A percentile compares a stretch with the other conserved stretches of the same genome.
Conservation (phyloP, 2,329 filamentous ascomycete genomes). For the Verticillium nonalfalfae region DNA sequence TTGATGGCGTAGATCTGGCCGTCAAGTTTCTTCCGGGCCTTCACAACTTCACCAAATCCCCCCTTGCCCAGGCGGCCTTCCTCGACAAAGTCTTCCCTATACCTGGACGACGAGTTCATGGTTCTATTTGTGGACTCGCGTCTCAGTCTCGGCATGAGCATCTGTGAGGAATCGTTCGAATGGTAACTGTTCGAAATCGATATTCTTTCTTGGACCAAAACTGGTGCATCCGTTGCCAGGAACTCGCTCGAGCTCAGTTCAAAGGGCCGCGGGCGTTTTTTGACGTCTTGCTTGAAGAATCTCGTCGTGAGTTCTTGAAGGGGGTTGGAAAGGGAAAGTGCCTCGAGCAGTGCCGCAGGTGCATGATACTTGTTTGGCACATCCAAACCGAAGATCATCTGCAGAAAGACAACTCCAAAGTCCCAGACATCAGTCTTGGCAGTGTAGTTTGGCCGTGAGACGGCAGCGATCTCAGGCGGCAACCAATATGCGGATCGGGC, state of each 20-base stretch:
- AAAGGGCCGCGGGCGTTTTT: slow-evolving; percentile 80
- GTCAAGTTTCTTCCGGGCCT: slow-evolving; percentile 85
- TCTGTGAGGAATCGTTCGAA: slow-evolving; percentile 32
- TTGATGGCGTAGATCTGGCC: slow-evolving; percentile 94
- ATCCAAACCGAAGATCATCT: slow-evolving; percentile 88
- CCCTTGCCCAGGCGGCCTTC: slow-evolving; percentile 85
- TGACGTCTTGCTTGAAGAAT: slow-evolving; percentile 79
- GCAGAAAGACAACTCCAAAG: slow-evolving; percentile 81
- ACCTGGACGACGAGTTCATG: slow-evolving; percentile 58
- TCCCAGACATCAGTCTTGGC: slow-evolving; percentile 93
- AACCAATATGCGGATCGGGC: slow-evolving; percentile 78
- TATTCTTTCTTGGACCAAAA: slow-evolving; percentile 40
- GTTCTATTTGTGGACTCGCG: slow-evolving; percentile 55
- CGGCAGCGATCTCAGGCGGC: slow-evolving; percentile 66
- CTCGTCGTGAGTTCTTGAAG: slow-evolving; percentile 75
- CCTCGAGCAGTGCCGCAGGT: slow-evolving; percentile 66
- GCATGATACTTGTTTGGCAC: slow-evolving; percentile 72
- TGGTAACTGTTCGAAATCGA: slow-evolving; percentile 16
- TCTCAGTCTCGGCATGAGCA: slow-evolving; percentile 42
- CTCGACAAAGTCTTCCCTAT: slow-evolving; percentile 84
- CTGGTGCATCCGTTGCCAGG: slow-evolving; percentile 56
- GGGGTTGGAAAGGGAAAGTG: slow-evolving; percentile 64
- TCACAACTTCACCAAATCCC: slow-evolving; percentile 93
- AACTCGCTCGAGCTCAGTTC: slow-evolving; percentile 61
- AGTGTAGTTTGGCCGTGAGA: slow-evolving; percentile 56